A percentile compares a stretch with the other conserved stretches of the same genome.
Evolutionary conservation across 495 filamentous ascomycete genomes (phyloP).

Genomic region (Sporormia fimetaria): DNA sequence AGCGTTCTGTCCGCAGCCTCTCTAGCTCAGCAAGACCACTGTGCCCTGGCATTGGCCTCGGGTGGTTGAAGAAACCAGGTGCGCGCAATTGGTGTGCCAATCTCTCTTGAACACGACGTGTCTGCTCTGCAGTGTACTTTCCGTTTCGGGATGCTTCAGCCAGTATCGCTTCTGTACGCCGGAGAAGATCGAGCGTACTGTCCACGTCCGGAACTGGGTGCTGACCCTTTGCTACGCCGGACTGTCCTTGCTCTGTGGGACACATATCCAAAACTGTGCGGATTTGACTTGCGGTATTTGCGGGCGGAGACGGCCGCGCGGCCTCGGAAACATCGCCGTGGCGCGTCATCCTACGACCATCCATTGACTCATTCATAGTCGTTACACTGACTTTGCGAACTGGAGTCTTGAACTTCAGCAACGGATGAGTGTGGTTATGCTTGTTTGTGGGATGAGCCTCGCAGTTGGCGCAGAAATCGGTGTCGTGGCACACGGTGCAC

Average conservation of each 20-base stretch:
- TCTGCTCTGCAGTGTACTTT: too few relatives aligned
- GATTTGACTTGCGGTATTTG: constrained; percentile 50
- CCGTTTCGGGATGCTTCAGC: too few relatives aligned
- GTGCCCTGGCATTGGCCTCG: too few relatives aligned
- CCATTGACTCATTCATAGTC: constrained; percentile 63
- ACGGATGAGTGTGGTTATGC: constrained; percentile 88
- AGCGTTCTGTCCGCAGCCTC: too few relatives aligned
- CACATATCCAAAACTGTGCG: constrained; percentile 64
- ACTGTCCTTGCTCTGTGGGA: constrained; percentile 37
- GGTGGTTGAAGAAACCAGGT: too few relatives aligned
- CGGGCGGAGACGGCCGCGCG: constrained; percentile 35
- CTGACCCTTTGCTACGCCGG: constrained; percentile 29
- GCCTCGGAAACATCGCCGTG: constrained; percentile 61
- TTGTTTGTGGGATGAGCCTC: constrained; percentile 72
- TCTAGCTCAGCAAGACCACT: constrained; percentile 29
- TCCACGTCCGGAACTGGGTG: too few relatives aligned
- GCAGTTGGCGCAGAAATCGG: constrained; percentile 90
- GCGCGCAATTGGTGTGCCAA: too few relatives aligned
- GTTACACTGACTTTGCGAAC: constrained; percentile 82
- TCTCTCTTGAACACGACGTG: too few relatives aligned
- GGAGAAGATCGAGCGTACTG: too few relatives aligned
- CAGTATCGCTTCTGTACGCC: too few relatives aligned
- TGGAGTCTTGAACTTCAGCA: constrained; percentile 94
- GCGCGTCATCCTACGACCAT: constrained; percentile 45
- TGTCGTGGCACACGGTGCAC: constrained; percentile 93